Percentiles rank a stretch among this genome's conserved stretches.
Evolutionary conservation across 768 basidiomycete species (phyloP).

Genomic region (Phaeotremella fagi): DNA sequence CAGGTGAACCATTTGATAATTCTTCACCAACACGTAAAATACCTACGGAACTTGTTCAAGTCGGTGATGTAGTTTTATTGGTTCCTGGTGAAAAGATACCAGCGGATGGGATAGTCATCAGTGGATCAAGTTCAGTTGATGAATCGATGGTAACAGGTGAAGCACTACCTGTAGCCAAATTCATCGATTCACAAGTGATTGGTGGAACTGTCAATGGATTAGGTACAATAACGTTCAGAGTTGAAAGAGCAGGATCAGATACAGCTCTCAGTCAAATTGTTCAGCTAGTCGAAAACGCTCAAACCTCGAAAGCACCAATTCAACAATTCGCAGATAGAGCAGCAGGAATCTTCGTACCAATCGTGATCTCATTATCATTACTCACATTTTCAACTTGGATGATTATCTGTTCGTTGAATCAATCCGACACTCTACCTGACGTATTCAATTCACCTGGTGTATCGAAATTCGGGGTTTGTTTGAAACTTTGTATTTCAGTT

Average conservation of each 20-base stretch:
- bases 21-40: slow-evolving; percentile 64
- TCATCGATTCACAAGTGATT: slow-evolving; percentile 76
- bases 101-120: slow-evolving; percentile 84
- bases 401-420: slow-evolving; percentile 56
- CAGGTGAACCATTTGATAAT: slow-evolving; percentile 18
- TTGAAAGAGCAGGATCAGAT: slow-evolving; percentile 92
- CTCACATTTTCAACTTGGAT: slow-evolving; percentile 84
- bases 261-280: slow-evolving; percentile 96
- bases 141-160: slow-evolving; percentile 99
- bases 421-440: slow-evolving; percentile 58
- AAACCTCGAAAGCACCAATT: slow-evolving; percentile 96
- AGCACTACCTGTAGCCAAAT: slow-evolving; percentile 79
- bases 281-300: slow-evolving; percentile 92
- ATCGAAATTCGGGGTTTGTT: slow-evolving; percentile 76
- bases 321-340: slow-evolving; percentile 93
- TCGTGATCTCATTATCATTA: slow-evolving; percentile 74
- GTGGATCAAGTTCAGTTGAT: slow-evolving; percentile 81
- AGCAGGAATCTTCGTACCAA: slow-evolving; percentile 91
- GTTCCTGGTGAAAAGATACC: slow-evolving; percentile 96
- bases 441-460: slow-evolving; percentile 83
- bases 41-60: slow-evolving; percentile 88
- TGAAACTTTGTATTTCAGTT: slow-evolving; percentile 96
- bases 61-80: slow-evolving; percentile 86
- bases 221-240: slow-evolving; percentile 94
- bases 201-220: slow-evolving; percentile 96